Evolutionary conservation across 331 rosid genomes (phyloP), one percentile per base, ranked within the genome.

Genomic region (Saraca asoca): DNA sequence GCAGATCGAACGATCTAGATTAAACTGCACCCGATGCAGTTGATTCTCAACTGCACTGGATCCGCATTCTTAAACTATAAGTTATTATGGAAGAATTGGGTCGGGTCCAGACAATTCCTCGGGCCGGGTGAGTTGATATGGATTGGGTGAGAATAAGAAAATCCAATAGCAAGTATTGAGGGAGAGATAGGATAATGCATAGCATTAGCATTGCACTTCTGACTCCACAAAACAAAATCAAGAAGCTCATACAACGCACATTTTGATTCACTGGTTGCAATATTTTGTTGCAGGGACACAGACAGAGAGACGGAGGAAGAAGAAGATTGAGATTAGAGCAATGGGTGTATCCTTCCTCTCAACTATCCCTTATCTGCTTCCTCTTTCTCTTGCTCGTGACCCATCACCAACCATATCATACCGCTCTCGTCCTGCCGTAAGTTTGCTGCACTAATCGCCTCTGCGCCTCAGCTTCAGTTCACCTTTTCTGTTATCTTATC

Each of bases 281-380:
- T 39, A 7, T 39, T 10, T 39, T 39, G 11, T 39, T 10, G 43
- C 43, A 8, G 43, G 11, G 43, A 7, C 43, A 39, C 11, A 39
- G 43, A 8, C 31, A 14, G 64, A 76, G 65, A 68, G 70, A 42
- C 68, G 52, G 12, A 18, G 58, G 35, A 38, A 24, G 31, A 24
- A 24, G 31, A 24, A 24, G 31, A 24, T 24, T 24, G 2, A 24
- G 33, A 15, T 38, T 9, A 14, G 12, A 31, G 45, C 76, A 73
- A 94, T 90, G 99, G 93, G 79, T 58, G 73, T 90, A 66, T 94
- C 96, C 60, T 85, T 90, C 71, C 86, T 88, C 69, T 90, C 95
- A 17, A 75, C 95, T 37, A 18, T 74, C 45, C 78, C 89, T 61
- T 68, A 87, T 24, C 64, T 79, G 54, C 76, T 70, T 76, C 80